Percentiles rank a stretch among this genome's conserved stretches.
Conservation (phyloP, 2,329 filamentous ascomycete genomes). For the Pezicula carpinea region DNA sequence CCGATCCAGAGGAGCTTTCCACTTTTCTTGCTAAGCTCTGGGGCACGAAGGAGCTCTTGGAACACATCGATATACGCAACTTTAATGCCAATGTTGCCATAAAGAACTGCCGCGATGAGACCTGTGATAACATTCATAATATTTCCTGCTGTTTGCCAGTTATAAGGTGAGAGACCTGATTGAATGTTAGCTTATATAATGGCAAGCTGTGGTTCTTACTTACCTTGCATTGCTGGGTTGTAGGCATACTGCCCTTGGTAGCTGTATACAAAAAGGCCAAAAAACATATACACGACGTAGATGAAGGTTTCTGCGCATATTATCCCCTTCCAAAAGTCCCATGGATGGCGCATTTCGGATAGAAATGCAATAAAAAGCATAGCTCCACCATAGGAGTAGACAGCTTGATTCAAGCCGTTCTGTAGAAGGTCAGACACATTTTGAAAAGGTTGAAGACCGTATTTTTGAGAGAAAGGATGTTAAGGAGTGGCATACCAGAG, state of each 20-base stretch:
- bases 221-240: constrained; percentile 34
- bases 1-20: constrained; percentile 41
- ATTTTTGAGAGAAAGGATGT: no score
- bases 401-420: constrained; percentile 48
- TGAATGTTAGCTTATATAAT: background rate
- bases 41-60: constrained; percentile 44
- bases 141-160: constrained; percentile 37
- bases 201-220: background rate
- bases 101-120: constrained; percentile 43
- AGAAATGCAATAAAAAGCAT: constrained; percentile 55
- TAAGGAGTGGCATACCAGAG: constrained; percentile 24
- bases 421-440: background rate
- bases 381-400: constrained; percentile 55
- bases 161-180: constrained; percentile 31
- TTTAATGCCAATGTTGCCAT: constrained; percentile 50
- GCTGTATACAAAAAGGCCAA: constrained; percentile 41
- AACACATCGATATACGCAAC: constrained; percentile 38
- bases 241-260: constrained; percentile 42
- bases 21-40: constrained; percentile 38
- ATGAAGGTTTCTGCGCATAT: constrained; percentile 42
- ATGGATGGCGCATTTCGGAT: constrained; percentile 45
- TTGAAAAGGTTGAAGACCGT: no score
- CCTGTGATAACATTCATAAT: constrained; percentile 34
- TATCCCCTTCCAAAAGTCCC: constrained; percentile 44
- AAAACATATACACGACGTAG: constrained; percentile 41